These are phyloP conservation scores for Diplodia corticola DNA, from an alignment of 2,329 filamentous ascomycete genomes.

Conservation along the genomic window DNA sequence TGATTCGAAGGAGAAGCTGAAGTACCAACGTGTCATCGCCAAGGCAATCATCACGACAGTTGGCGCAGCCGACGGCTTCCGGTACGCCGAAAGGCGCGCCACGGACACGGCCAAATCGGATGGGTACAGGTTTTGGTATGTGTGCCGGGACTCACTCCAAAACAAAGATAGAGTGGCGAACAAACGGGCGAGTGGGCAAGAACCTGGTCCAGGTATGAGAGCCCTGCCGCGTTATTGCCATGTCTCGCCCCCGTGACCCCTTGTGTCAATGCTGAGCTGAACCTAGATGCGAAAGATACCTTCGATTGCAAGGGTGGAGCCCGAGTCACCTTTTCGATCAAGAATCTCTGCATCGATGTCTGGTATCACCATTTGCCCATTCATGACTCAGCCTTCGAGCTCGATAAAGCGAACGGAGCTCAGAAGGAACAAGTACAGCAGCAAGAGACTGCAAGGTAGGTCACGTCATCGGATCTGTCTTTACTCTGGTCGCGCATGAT, in stretches of 20 bases:
- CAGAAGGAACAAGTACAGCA: background rate
- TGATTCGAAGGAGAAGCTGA: constrained; percentile 23
- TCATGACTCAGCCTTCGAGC: background rate
- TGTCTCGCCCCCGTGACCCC: no score
- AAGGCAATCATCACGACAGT: constrained; percentile 33
- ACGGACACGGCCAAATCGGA: constrained; percentile 34
- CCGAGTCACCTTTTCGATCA: background rate
- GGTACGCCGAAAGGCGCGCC: constrained; percentile 36
- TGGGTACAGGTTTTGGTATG: constrained; percentile 36
- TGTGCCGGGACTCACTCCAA: constrained; percentile 38
- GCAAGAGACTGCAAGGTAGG: background rate
- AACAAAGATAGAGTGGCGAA: constrained; percentile 33
- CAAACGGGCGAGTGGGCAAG: constrained; percentile 22
- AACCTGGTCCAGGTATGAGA: background rate
- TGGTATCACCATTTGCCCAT: constrained; percentile 12
- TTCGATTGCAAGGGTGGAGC: constrained; percentile 5
- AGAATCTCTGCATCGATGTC: constrained; percentile 1
- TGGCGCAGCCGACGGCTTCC: constrained; percentile 37
- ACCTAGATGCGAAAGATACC: background rate
- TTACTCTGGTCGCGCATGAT: no score
- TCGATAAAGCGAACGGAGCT: background rate
- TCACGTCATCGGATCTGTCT: background rate
- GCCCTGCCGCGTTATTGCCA: background rate
- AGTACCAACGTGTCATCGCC: constrained; percentile 21
- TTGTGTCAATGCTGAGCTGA: background rate